Percentiles rank a stretch among this genome's conserved stretches.
These are phyloP conservation scores for Botrytis fragariae DNA, from an alignment of 2,329 filamentous ascomycete genomes.

Conservation along the genomic window DNA sequence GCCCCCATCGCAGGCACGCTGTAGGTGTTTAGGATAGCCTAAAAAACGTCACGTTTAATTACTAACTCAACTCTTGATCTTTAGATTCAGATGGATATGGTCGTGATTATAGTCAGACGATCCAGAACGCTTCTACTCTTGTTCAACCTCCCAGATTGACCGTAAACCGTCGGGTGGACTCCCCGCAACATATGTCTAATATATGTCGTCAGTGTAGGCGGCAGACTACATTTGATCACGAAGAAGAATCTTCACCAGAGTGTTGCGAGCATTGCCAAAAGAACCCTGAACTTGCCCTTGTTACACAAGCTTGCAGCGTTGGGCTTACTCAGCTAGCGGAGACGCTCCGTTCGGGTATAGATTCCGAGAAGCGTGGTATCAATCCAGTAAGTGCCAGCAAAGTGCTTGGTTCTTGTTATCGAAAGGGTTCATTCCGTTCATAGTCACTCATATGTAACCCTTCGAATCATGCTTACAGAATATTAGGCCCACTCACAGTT, in stretches of 20 bases:
- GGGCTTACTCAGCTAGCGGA: constrained; percentile 35
- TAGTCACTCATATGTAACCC: not conserved
- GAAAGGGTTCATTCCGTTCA: not conserved
- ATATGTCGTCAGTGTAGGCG: constrained; percentile 32
- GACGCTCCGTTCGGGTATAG: constrained; percentile 34
- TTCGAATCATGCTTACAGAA: constrained; percentile 13
- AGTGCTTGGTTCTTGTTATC: not conserved
- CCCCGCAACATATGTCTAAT: constrained; percentile 23
- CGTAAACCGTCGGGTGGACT: constrained; percentile 7
- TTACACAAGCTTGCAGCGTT: constrained; percentile 30
- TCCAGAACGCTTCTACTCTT: constrained; percentile 22
- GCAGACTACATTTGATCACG: constrained; percentile 25
- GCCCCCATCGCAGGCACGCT: constrained; percentile 21
- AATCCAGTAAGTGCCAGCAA: constrained; percentile 31
- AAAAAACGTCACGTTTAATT: constrained; percentile 12
- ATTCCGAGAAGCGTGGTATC: constrained; percentile 30
- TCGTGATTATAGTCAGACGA: constrained; percentile 22
- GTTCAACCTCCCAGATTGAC: not conserved
- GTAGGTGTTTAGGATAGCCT: constrained; percentile 24
- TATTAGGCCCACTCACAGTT: constrained; percentile 19
- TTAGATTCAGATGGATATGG: constrained; percentile 25
- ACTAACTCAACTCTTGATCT: constrained; percentile 22
- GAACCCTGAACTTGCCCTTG: constrained; percentile 29
- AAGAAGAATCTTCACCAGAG: constrained; percentile 22
- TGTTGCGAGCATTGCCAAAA: constrained; percentile 31